Percentiles rank a stretch among this genome's conserved stretches.
phyloP scores from a whole-genome alignment of 192 early-diverging fungal genomes.

The Coemansia sp. region DNA sequence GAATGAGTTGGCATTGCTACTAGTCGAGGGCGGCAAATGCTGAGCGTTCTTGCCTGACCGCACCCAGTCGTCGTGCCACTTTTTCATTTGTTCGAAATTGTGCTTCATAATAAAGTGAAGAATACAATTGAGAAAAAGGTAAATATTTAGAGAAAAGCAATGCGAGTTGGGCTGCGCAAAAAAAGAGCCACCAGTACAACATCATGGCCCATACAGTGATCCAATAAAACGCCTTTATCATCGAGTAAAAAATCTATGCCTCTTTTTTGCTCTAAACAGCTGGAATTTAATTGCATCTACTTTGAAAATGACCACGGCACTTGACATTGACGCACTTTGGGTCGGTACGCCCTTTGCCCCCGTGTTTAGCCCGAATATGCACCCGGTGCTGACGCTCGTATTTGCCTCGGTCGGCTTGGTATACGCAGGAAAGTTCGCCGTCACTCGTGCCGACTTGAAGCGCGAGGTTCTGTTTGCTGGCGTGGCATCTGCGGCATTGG shows the following conservation, averaged over 20 bases:
- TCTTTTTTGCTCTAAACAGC: background rate
- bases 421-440: slow-evolving; percentile 39
- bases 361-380: slow-evolving; percentile 27
- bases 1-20: slow-evolving; percentile 9
- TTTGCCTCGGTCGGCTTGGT: slow-evolving; percentile 35
- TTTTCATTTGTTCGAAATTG: slow-evolving; percentile 32
- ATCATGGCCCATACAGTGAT: too few species aligned
- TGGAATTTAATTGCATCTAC: background rate
- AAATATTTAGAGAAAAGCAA: too few species aligned
- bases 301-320: slow-evolving; percentile 10
- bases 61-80: slow-evolving; percentile 40
- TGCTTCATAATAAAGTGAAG: slow-evolving; percentile 28
- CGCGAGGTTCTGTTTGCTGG: slow-evolving; percentile 35
- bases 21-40: slow-evolving; percentile 7
- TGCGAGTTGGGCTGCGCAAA: too few species aligned
- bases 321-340: slow-evolving; percentile 37
- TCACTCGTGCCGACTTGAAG: slow-evolving; percentile 25
- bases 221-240: too few species aligned
- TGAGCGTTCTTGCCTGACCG: slow-evolving; percentile 21
- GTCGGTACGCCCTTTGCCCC: slow-evolving; percentile 34
- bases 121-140: background rate
- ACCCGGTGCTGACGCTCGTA: slow-evolving; percentile 33
- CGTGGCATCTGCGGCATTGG: slow-evolving; percentile 38
- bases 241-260: too few species aligned
- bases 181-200: too few species aligned